Conservation (phyloP, 2,329 filamentous ascomycete species). For the Pleoardoris graminearum region DNA sequence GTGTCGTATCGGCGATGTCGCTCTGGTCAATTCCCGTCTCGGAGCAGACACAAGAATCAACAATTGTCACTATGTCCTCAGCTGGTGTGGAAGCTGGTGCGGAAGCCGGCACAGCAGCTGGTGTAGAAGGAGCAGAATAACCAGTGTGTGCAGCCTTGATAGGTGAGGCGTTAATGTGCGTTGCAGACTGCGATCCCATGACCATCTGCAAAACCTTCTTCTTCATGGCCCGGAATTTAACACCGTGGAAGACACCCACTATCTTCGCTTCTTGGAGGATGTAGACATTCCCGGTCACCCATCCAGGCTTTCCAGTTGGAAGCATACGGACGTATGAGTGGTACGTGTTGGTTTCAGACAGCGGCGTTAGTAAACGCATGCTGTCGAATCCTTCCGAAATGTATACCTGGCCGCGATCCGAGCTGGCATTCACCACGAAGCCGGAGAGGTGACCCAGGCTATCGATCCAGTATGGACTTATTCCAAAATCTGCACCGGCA, state of each 20-base stretch:
- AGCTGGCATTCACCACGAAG: slow-evolving; percentile 64
- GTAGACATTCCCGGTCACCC: slow-evolving; percentile 60
- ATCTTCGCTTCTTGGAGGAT: slow-evolving; percentile 62
- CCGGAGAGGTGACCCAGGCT: slow-evolving; percentile 61
- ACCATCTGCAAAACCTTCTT: neutral
- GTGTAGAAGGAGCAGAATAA: slow-evolving; percentile 34
- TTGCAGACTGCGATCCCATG: slow-evolving; percentile 48
- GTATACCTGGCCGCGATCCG: slow-evolving; percentile 60
- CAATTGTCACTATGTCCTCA: slow-evolving; percentile 37
- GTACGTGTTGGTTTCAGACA: slow-evolving; percentile 58
- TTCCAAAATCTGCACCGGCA: slow-evolving; percentile 59
- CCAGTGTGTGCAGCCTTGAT: neutral
- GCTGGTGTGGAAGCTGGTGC: slow-evolving; percentile 35
- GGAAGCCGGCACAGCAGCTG: slow-evolving; percentile 35
- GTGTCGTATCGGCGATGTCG: slow-evolving; percentile 58
- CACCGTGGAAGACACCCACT: slow-evolving; percentile 61
- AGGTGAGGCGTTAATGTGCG: slow-evolving; percentile 8
- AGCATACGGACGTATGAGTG: slow-evolving; percentile 66
- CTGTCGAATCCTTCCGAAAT: slow-evolving; percentile 65
- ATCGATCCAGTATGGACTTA: slow-evolving; percentile 63
- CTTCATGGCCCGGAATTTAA: slow-evolving; percentile 66
- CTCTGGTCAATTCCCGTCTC: slow-evolving; percentile 68
- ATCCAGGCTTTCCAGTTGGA: slow-evolving; percentile 57
- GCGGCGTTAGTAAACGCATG: slow-evolving; percentile 54
- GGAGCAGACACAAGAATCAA: slow-evolving; percentile 49